phyloP scores from a whole-genome alignment of 2,329 filamentous ascomycete species.

The Fusarium cicatricum region DNA sequence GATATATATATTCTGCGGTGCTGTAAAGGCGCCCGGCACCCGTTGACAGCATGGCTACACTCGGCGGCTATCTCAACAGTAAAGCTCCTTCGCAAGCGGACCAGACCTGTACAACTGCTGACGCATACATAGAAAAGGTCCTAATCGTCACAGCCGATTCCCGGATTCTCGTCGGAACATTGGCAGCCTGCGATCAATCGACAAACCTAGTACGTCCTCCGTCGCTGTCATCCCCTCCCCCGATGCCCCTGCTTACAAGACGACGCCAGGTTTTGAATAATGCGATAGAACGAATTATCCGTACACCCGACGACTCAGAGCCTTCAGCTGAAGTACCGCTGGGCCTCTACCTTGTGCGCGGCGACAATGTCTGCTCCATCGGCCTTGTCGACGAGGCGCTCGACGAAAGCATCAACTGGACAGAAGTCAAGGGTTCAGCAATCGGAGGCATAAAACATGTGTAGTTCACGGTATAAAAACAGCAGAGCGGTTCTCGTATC shows the following conservation, averaged over 20 bases:
- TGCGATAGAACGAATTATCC: constrained; percentile 90
- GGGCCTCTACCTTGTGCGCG: constrained; percentile 89
- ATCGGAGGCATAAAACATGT: constrained; percentile 86
- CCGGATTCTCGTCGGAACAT: constrained; percentile 81
- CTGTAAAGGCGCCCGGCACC: constrained; percentile 1
- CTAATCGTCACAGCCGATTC: constrained; percentile 92
- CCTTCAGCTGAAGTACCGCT: constrained; percentile 82
- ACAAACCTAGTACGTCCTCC: constrained; percentile 76
- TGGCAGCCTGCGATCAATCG: constrained; percentile 87
- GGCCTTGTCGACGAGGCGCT: constrained; percentile 90
- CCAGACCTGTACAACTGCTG: constrained; percentile 6
- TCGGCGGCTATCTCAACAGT: constrained; percentile 58
- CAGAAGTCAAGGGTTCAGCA: constrained; percentile 82
- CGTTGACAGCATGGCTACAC: constrained; percentile 50
- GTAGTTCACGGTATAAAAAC: constrained; percentile 41
- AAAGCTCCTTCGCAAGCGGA: constrained; percentile 30
- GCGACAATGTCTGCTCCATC: constrained; percentile 92
- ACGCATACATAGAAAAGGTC: constrained; percentile 75
- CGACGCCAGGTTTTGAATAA: constrained; percentile 73
- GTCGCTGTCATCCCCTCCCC: not conserved
- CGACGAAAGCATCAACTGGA: constrained; percentile 92
- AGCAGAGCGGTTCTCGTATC: constrained; percentile 1
- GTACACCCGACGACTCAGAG: constrained; percentile 82
- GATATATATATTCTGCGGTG: not conserved
- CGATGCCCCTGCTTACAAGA: constrained; percentile 22